Percentiles rank a stretch among this genome's conserved stretches.
phyloP scores from a whole-genome alignment of 208 protist species.

The Wallacemonas sp. region DNA sequence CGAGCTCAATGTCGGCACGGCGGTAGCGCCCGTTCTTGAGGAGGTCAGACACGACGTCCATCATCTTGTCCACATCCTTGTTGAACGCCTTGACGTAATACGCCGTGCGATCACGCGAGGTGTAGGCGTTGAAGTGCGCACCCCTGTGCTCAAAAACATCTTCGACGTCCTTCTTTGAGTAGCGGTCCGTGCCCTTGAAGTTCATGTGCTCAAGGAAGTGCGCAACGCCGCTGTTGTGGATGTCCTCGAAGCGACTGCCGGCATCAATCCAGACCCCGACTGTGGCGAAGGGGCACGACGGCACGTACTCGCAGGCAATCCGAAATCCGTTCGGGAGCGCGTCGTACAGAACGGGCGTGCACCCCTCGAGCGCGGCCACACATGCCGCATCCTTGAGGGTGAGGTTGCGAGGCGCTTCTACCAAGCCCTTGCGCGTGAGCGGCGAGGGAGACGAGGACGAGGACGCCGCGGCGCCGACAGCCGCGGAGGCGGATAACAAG shows the following conservation, averaged over 20 bases:
- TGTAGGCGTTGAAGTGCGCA: conserved; percentile 99
- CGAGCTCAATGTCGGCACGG: conserved; percentile 86
- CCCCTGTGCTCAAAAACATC: conserved; percentile 96
- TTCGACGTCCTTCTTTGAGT: conserved; percentile 93
- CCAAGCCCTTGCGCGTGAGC: background rate
- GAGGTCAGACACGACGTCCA: conserved; percentile 97
- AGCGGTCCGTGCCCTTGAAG: conserved; percentile 96
- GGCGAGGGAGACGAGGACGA: background rate
- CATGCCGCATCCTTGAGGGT: conserved; percentile 52
- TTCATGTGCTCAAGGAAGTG: conserved; percentile 99
- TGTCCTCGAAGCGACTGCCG: conserved; percentile 96
- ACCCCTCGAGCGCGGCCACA: conserved; percentile 42
- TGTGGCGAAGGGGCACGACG: conserved; percentile 90
- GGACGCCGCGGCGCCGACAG: background rate
- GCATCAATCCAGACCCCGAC: conserved; percentile 98
- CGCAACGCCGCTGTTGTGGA: conserved; percentile 97
- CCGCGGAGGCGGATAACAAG: conserved; percentile 3
- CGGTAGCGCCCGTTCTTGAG: conserved; percentile 92
- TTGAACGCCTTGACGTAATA: conserved; percentile 97
- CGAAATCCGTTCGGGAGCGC: conserved; percentile 95
- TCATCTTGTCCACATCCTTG: conserved; percentile 90
- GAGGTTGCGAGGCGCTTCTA: conserved; percentile 50
- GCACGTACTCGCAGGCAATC: conserved; percentile 95
- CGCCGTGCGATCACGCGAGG: conserved; percentile 96
- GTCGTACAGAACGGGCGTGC: conserved; percentile 87